phyloP scores from a whole-genome alignment of 1,284 basidiomycete species.

The Heterobasidion occidentale region DNA sequence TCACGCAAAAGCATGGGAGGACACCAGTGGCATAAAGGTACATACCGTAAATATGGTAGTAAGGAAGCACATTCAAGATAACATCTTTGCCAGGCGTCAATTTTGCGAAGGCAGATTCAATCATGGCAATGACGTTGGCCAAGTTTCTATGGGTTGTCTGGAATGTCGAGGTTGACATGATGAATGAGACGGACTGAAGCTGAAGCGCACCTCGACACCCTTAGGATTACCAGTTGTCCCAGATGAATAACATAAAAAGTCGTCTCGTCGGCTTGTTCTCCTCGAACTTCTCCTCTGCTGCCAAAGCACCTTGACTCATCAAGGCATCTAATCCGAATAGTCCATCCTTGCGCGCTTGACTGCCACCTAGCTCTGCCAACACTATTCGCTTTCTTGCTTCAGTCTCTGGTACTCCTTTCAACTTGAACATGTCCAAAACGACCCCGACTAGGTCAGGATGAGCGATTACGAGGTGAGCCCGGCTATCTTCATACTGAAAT shows the following conservation, averaged over 20 bases:
- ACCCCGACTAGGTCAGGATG: conserved; percentile 29
- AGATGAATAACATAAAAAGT: conserved; percentile 41
- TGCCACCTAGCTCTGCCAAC: conserved; percentile 12
- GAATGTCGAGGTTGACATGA: neutral
- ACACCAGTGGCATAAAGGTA: neutral
- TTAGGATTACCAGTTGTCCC: conserved; percentile 39
- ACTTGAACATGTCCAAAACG: conserved; percentile 23
- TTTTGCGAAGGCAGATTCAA: conserved; percentile 13
- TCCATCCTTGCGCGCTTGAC: neutral
- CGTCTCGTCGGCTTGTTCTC: conserved; percentile 23
- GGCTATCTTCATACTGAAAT: conserved; percentile 29
- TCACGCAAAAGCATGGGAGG: no score
- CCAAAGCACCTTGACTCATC: conserved; percentile 12
- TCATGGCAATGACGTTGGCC: conserved; percentile 21
- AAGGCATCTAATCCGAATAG: neutral
- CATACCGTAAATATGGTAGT: conserved; percentile 46
- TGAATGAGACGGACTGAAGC: neutral
- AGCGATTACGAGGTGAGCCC: conserved; percentile 32
- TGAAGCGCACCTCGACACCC: conserved; percentile 26
- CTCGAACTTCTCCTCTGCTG: conserved; percentile 21
- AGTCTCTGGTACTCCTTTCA: conserved; percentile 16
- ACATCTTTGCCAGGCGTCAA: conserved; percentile 24
- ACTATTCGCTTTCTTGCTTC: conserved; percentile 22
- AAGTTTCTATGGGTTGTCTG: conserved; percentile 40
- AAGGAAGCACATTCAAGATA: conserved; percentile 38